Percentiles rank a stretch among this genome's conserved stretches.
Evolutionary conservation across 768 basidiomycete genomes (phyloP).

Genomic region (Auriscalpium orientale): DNA sequence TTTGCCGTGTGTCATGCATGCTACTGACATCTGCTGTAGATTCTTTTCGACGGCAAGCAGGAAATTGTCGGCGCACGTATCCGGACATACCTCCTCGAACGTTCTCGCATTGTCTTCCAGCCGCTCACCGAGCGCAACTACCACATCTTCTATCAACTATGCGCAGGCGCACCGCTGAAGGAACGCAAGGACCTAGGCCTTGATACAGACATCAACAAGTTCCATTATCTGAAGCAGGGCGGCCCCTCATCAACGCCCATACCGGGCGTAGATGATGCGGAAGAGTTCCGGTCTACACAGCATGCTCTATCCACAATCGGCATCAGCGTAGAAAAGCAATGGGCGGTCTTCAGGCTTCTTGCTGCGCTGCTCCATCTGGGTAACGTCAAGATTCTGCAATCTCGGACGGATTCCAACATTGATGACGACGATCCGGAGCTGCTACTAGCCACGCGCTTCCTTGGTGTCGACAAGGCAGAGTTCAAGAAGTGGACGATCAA

Average conservation of each 20-base stretch:
- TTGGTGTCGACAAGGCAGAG: constrained; percentile 83
- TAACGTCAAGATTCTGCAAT: constrained; percentile 84
- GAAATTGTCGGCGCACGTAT: constrained; percentile 99
- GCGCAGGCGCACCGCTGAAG: constrained; percentile 90
- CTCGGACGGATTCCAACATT: constrained; percentile 75
- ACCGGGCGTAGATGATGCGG: constrained; percentile 87
- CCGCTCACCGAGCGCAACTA: constrained; percentile 96
- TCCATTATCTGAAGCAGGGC: constrained; percentile 90
- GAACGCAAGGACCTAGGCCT: constrained; percentile 94
- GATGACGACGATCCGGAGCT: constrained; percentile 80
- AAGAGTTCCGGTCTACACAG: constrained; percentile 91
- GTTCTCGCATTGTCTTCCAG: constrained; percentile 96
- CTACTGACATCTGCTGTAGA: constrained; percentile 38
- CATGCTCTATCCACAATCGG: constrained; percentile 95
- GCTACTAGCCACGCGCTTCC: constrained; percentile 74
- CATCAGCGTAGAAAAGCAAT: constrained; percentile 95
- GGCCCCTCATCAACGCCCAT: constrained; percentile 85
- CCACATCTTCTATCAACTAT: constrained; percentile 99
- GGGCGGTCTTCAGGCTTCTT: constrained; percentile 93
- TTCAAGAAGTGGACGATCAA: constrained; percentile 99
- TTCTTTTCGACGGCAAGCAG: constrained; percentile 91
- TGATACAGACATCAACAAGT: constrained; percentile 77
- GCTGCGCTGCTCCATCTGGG: constrained; percentile 95
- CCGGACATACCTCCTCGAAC: constrained; percentile 94
- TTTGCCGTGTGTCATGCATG: no score